phyloP scores from a whole-genome alignment of 2,329 filamentous ascomycete genomes.

The Fusarium lateritium region DNA sequence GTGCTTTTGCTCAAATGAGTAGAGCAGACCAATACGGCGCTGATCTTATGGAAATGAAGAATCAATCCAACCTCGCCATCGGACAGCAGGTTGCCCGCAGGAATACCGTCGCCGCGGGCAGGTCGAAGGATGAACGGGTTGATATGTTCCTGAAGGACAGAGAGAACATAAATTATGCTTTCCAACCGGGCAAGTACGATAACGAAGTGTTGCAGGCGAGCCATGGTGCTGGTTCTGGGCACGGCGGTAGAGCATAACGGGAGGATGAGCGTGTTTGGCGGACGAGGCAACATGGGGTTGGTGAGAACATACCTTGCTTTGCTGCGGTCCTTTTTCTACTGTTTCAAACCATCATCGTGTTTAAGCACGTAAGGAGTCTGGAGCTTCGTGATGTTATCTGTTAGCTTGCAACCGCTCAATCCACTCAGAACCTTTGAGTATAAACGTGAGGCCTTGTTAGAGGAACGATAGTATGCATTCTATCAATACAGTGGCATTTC shows the following conservation, averaged over 20 bases:
- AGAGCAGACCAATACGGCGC: slow-evolving; percentile 75
- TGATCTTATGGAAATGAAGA: slow-evolving; percentile 75
- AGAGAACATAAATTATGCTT: slow-evolving; percentile 63
- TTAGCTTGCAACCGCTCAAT: not conserved
- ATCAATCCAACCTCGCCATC: slow-evolving; percentile 76
- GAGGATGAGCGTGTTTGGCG: not conserved
- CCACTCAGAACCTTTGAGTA: not conserved
- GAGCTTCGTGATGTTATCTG: slow-evolving; percentile 10
- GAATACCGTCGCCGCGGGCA: slow-evolving; percentile 65
- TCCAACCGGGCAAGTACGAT: slow-evolving; percentile 52
- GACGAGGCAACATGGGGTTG: slow-evolving; percentile 23
- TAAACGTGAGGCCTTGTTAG: not conserved
- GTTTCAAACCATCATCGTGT: slow-evolving; percentile 14
- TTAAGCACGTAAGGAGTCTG: slow-evolving; percentile 36
- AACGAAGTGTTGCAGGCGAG: slow-evolving; percentile 25
- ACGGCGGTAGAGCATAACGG: slow-evolving; percentile 7
- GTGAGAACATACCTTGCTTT: slow-evolving; percentile 27
- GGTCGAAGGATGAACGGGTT: slow-evolving; percentile 76
- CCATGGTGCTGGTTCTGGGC: slow-evolving; percentile 15
- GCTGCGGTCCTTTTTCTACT: not conserved
- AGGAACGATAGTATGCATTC: not conserved
- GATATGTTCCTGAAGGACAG: slow-evolving; percentile 82
- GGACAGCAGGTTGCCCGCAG: slow-evolving; percentile 70
- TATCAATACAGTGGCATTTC: not conserved
- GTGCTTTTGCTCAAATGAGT: slow-evolving; percentile 79